Evolutionary conservation across 2,329 filamentous ascomycete species (phyloP).

Genomic region (Pyrenochaeta sp.): DNA sequence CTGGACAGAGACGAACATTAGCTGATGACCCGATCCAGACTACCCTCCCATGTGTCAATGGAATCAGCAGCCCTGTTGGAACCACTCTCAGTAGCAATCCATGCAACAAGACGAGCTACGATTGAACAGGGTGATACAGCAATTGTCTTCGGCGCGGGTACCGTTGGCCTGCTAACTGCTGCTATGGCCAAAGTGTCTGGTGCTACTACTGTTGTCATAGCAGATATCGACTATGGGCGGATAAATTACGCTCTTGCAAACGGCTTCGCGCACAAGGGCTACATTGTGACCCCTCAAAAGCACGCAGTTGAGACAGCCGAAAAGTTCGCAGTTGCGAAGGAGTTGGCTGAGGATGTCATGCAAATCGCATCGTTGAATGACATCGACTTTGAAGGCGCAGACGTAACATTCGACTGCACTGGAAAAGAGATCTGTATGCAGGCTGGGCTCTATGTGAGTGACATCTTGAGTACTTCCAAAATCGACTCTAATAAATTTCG

Average conservation of each 20-base stretch:
- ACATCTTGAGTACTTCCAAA: background rate
- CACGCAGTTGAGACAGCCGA: conserved; percentile 38
- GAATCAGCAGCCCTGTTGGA: conserved; percentile 52
- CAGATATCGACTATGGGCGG: conserved; percentile 51
- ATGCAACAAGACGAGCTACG: conserved; percentile 78
- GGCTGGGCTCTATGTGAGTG: conserved; percentile 52
- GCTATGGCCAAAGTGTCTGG: conserved; percentile 53
- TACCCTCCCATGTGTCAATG: conserved; percentile 50
- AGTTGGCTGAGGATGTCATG: conserved; percentile 47
- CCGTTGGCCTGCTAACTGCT: conserved; percentile 56
- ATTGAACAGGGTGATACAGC: conserved; percentile 79
- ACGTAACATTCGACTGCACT: conserved; percentile 54
- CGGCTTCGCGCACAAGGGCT: conserved; percentile 51
- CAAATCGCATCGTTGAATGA: conserved; percentile 48
- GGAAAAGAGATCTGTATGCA: conserved; percentile 55
- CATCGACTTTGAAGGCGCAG: conserved; percentile 49
- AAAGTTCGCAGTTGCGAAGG: conserved; percentile 46
- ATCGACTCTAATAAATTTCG: conserved; percentile 15
- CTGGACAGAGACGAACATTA: conserved; percentile 26
- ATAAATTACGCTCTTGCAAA: conserved; percentile 51
- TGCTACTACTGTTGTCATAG: conserved; percentile 52
- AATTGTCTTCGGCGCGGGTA: conserved; percentile 86
- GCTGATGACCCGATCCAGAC: conserved; percentile 46
- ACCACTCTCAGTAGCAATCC: conserved; percentile 84
- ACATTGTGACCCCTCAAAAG: conserved; percentile 39